These are phyloP conservation scores for Orbilia oligospora DNA, from an alignment of 2,329 filamentous ascomycete species.

Conservation along the genomic window DNA sequence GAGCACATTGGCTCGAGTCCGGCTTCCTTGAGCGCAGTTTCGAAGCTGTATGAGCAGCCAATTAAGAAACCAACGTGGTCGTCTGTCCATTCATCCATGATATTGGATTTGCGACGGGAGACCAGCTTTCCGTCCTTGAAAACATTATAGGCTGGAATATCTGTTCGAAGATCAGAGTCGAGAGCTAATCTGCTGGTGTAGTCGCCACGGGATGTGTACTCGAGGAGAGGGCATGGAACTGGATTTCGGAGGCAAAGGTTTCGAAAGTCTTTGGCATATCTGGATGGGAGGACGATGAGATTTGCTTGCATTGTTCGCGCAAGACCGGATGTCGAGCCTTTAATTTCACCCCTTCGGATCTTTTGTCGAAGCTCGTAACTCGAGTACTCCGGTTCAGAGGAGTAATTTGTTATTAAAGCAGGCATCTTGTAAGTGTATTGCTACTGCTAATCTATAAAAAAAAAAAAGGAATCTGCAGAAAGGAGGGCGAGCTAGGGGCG, in stretches of 20 bases:
- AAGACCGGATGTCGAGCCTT: constrained; percentile 71
- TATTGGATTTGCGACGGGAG: constrained; percentile 67
- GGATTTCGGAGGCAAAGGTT: constrained; percentile 75
- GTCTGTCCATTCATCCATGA: constrained; percentile 72
- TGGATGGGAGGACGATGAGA: constrained; percentile 73
- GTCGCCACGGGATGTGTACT: constrained; percentile 69
- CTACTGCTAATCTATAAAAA: constrained; percentile 36
- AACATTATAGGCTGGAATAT: constrained; percentile 74
- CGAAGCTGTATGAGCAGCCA: constrained; percentile 77
- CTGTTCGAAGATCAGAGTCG: constrained; percentile 73
- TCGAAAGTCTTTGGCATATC: constrained; percentile 74
- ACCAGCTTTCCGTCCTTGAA: constrained; percentile 70
- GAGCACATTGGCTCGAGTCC: constrained; percentile 70
- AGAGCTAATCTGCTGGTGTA: constrained; percentile 66
- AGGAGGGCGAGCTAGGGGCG: too few relatives aligned
- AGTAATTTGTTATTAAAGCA: constrained; percentile 57
- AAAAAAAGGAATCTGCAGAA: background rate
- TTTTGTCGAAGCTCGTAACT: constrained; percentile 57
- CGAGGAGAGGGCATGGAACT: constrained; percentile 75
- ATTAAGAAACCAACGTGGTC: constrained; percentile 76
- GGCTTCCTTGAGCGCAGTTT: constrained; percentile 71
- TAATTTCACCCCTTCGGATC: constrained; percentile 54
- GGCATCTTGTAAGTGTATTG: constrained; percentile 45
- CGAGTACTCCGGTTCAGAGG: constrained; percentile 47
- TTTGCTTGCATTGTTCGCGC: constrained; percentile 75